phyloP scores from a whole-genome alignment of 257 asterid species.

The Lithospermum erythrorhizon region DNA sequence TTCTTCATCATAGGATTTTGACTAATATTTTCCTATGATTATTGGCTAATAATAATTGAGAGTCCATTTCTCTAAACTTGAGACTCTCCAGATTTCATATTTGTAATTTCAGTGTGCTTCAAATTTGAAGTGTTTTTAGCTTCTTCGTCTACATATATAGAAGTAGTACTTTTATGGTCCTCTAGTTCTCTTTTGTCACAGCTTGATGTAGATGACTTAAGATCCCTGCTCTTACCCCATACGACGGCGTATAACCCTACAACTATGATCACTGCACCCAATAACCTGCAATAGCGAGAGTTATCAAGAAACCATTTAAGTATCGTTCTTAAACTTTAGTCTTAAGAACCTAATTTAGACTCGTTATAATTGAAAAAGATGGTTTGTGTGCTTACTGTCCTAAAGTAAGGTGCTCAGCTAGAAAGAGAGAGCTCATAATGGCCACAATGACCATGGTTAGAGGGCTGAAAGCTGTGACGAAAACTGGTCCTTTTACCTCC shows the following conservation, averaged over 20 bases:
- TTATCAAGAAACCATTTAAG: neutral
- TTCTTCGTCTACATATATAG: neutral
- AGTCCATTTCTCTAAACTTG: neutral
- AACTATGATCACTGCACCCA: conserved; percentile 27
- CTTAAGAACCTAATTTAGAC: too few relatives aligned
- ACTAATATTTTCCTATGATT: neutral
- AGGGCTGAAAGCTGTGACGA: conserved; percentile 39
- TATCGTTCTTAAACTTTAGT: too few relatives aligned
- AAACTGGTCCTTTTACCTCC: conserved; percentile 38
- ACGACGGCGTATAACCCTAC: conserved; percentile 30
- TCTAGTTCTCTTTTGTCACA: conserved; percentile 9
- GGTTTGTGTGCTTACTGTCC: conserved; percentile 25
- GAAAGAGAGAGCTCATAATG: conserved; percentile 28
- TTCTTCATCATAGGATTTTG: neutral
- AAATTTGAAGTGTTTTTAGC: neutral
- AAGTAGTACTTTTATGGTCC: conserved; percentile 3
- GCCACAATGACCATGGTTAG: conserved; percentile 40
- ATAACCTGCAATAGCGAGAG: conserved; percentile 12
- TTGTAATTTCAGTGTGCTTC: neutral
- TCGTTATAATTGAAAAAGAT: neutral
- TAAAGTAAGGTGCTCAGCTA: conserved; percentile 25
- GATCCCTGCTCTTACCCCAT: conserved; percentile 31
- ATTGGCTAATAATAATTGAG: neutral
- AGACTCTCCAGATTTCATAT: neutral
- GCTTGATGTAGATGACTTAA: neutral